Evolutionary conservation across 495 filamentous ascomycete genomes (phyloP).

Genomic region (Pseudotulostoma volvatum): DNA sequence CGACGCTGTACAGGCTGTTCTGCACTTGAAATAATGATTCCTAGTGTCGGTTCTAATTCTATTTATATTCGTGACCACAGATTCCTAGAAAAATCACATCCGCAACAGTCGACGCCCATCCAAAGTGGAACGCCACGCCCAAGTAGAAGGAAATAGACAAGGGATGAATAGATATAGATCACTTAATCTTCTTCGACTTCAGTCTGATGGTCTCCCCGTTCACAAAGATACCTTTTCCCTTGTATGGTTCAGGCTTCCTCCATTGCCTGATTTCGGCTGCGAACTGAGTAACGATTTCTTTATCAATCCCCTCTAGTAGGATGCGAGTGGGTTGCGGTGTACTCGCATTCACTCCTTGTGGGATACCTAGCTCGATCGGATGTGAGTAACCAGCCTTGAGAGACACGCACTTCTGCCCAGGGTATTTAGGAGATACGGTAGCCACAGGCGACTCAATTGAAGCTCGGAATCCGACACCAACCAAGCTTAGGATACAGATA

Average conservation of each 20-base stretch:
- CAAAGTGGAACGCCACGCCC: slow-evolving; percentile 18
- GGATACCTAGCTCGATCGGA: slow-evolving; percentile 75
- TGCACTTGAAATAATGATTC: slow-evolving; percentile 33
- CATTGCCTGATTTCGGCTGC: slow-evolving; percentile 76
- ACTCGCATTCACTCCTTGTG: slow-evolving; percentile 68
- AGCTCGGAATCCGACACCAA: slow-evolving; percentile 94
- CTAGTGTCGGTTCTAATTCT: not conserved
- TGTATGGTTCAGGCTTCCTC: slow-evolving; percentile 91
- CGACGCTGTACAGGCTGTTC: slow-evolving; percentile 63
- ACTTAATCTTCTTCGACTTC: slow-evolving; percentile 99
- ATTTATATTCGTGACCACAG: not conserved
- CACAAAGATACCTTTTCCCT: slow-evolving; percentile 97
- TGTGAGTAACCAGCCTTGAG: slow-evolving; percentile 95
- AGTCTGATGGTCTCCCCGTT: slow-evolving; percentile 94
- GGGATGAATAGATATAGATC: slow-evolving; percentile 8
- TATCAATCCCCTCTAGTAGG: slow-evolving; percentile 72
- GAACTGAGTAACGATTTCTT: slow-evolving; percentile 72
- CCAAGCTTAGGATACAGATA: slow-evolving; percentile 74
- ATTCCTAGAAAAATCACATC: no score
- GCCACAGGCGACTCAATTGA: slow-evolving; percentile 61
- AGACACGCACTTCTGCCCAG: slow-evolving; percentile 71
- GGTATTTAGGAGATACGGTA: slow-evolving; percentile 48
- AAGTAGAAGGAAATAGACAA: slow-evolving; percentile 20
- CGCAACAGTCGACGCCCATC: slow-evolving; percentile 11
- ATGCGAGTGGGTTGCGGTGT: slow-evolving; percentile 90